These are phyloP conservation scores for Metschnikowia baotianmanensis DNA, from an alignment of 805 yeast species.

Conservation along the genomic window DNA sequence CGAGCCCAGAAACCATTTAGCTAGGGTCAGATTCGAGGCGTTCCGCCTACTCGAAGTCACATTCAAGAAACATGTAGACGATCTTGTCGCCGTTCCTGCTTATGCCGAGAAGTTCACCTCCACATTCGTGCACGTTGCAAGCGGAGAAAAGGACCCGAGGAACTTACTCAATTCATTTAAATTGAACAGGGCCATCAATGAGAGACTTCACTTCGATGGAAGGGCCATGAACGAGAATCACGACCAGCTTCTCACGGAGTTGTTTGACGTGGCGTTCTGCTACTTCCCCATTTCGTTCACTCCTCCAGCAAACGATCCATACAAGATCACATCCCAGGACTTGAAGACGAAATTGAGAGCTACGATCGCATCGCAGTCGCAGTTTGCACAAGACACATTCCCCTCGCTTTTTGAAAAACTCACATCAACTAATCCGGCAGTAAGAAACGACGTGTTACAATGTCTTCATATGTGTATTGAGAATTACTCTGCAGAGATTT, in stretches of 20 bases:
- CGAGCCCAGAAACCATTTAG: slow-evolving; percentile 56
- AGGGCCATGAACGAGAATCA: slow-evolving; percentile 30
- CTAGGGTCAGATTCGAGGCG: slow-evolving; percentile 58
- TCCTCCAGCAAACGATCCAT: slow-evolving; percentile 89
- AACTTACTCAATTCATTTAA: slow-evolving; percentile 72
- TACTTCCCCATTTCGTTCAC: slow-evolving; percentile 95
- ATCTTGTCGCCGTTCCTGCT: slow-evolving; percentile 15
- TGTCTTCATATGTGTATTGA: slow-evolving; percentile 59
- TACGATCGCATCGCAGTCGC: slow-evolving; percentile 59
- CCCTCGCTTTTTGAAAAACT: slow-evolving; percentile 78
- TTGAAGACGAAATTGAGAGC: slow-evolving; percentile 59
- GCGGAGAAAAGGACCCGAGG: slow-evolving; percentile 93
- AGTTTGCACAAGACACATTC: slow-evolving; percentile 69
- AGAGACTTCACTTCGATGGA: slow-evolving; percentile 30
- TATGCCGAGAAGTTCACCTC: slow-evolving; percentile 46
- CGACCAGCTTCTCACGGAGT: slow-evolving; percentile 50
- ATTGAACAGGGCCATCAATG: slow-evolving; percentile 48
- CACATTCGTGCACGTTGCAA: slow-evolving; percentile 64
- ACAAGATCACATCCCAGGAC: slow-evolving; percentile 72
- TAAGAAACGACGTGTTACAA: slow-evolving; percentile 68
- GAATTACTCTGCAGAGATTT: slow-evolving; percentile 46
- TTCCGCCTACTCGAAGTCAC: slow-evolving; percentile 49
- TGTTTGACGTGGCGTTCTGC: slow-evolving; percentile 89
- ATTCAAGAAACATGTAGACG: slow-evolving; percentile 26
- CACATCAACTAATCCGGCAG: slow-evolving; percentile 68